These are phyloP conservation scores for Carex myosuroides DNA, from an alignment of 176 grass and related monocot species.

Conservation along the genomic window DNA sequence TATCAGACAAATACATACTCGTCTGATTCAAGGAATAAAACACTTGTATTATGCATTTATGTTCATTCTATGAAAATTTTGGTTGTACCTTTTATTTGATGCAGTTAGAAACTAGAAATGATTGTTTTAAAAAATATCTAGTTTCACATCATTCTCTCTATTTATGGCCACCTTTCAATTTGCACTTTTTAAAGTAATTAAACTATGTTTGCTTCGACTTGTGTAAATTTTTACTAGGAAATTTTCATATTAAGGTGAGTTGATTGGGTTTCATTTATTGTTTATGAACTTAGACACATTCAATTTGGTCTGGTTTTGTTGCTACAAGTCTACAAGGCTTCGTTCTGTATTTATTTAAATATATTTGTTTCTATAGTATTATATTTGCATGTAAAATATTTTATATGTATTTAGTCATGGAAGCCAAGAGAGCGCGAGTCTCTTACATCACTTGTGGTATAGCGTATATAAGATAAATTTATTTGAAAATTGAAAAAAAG, in stretches of 20 bases:
- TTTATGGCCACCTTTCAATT: neutral
- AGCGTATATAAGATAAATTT: neutral
- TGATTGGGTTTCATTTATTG: neutral
- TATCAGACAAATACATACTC: neutral
- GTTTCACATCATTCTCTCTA: neutral
- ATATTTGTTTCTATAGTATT: neutral
- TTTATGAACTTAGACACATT: neutral
- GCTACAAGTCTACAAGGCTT: no score
- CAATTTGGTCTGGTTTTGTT: neutral
- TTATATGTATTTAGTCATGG: neutral
- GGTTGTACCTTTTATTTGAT: neutral
- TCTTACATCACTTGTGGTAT: conserved; percentile 7
- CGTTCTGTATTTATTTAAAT: neutral
- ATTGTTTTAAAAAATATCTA: neutral
- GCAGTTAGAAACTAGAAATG: neutral
- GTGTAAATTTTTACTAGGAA: conserved; percentile 2
- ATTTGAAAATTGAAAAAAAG: conserved; percentile 24
- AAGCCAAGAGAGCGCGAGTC: neutral
- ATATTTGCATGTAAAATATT: neutral
- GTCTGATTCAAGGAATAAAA: neutral
- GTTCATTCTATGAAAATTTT: neutral
- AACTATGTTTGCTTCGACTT: neutral
- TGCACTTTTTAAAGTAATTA: neutral
- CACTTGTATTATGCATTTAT: neutral
- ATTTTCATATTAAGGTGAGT: neutral